These are phyloP conservation scores for Backusella tarrabulga DNA, from an alignment of 192 early-diverging fungal genomes.

Conservation along the genomic window DNA sequence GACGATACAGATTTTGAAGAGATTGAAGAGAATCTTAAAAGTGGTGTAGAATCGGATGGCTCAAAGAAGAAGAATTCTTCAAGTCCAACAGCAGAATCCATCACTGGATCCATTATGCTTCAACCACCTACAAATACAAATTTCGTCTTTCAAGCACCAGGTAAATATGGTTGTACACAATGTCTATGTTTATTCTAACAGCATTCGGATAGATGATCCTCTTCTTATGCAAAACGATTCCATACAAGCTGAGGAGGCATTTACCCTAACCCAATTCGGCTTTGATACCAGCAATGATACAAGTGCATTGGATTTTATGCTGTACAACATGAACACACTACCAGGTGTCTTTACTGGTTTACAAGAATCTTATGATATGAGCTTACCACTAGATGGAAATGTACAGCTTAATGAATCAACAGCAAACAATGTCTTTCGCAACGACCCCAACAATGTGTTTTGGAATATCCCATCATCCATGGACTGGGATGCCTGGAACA, in stretches of 20 bases:
- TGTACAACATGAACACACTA: not conserved
- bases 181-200: not conserved
- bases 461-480: not conserved
- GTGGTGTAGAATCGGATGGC: not conserved
- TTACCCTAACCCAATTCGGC: not conserved
- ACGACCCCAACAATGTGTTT: conserved; percentile 11
- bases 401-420: not conserved
- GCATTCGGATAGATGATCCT: not conserved
- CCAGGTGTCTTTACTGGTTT: not conserved
- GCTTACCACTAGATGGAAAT: not conserved
- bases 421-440: not conserved
- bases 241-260: not conserved
- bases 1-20: not conserved
- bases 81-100: not conserved
- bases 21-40: not conserved
- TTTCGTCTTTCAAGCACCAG: not conserved
- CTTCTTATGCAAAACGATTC: not conserved
- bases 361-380: not conserved
- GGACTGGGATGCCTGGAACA: not conserved
- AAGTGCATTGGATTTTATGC: not conserved
- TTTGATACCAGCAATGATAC: not conserved
- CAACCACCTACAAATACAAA: not conserved
- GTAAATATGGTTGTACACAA: not conserved
- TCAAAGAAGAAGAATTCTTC: not conserved
- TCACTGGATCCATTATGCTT: not conserved